These are phyloP conservation scores for Aspergillus proliferans DNA, from an alignment of 2,329 filamentous ascomycete genomes.

Conservation along the genomic window DNA sequence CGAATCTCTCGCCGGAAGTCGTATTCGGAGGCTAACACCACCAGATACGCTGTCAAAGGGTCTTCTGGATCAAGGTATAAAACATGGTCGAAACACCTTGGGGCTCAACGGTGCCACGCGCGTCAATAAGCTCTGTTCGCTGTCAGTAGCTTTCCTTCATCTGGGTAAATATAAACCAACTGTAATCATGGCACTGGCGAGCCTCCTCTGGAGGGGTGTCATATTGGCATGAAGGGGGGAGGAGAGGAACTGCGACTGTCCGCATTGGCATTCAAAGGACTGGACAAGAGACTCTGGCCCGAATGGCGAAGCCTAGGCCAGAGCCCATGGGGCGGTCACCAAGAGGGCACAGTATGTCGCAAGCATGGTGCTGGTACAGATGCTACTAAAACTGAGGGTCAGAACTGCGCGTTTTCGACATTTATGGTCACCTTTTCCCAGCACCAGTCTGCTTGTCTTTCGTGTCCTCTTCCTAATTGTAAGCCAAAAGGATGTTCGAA, in stretches of 20 bases:
- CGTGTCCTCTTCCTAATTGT: too few relatives aligned
- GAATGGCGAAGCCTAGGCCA: too few relatives aligned
- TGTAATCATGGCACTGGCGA: not conserved
- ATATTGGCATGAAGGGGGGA: not conserved
- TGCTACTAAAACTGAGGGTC: too few relatives aligned
- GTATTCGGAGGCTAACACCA: constrained; percentile 1
- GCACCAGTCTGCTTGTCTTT: too few relatives aligned
- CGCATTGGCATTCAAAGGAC: not conserved
- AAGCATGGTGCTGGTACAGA: too few relatives aligned
- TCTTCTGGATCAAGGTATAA: constrained; percentile 1
- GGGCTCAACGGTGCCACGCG: not conserved
- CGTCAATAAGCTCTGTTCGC: not conserved
- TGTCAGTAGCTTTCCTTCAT: not conserved
- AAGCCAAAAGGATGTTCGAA: too few relatives aligned
- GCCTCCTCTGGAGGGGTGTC: not conserved
- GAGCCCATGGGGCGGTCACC: too few relatives aligned
- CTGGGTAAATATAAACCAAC: not conserved
- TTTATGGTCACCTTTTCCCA: too few relatives aligned
- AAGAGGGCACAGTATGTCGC: too few relatives aligned
- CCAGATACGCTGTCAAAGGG: not conserved
- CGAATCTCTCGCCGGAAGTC: not conserved
- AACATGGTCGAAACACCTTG: constrained; percentile 3
- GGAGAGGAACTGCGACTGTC: not conserved
- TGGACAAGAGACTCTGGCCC: too few relatives aligned
- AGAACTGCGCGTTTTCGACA: too few relatives aligned